Base-by-base conservation (phyloP, 352 stramenopile species). In the Phytophthora citrophthora region DNA sequence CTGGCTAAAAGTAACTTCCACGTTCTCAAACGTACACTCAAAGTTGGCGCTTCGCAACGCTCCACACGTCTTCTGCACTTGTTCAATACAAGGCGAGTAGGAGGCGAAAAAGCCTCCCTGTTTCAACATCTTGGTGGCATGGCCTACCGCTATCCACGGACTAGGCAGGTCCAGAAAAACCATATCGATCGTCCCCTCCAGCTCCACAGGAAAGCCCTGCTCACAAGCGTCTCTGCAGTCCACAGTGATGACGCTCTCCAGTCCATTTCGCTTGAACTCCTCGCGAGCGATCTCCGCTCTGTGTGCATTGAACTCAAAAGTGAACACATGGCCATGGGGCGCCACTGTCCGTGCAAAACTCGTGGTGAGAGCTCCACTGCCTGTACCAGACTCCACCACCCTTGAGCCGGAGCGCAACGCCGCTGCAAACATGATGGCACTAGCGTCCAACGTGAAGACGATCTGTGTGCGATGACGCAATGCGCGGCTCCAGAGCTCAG, bases 51-150 rank as follows among this genome's bases (percentile, higher is more conserved):
- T 76, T 7, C 81, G 70, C 26, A 97, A 65, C 11, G 76, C 81
- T 26, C 79, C 85, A 48, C 77, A 93, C 7, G 88, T 95, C 61
- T 94, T 93, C 74, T 99, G 95, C 26, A 99, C 97, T 74, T 99
- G 98, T 79, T 99, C 98, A 49, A 99, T 98, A 72, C 98, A 99
- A 4, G 98, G 98, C 54, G 91, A 99, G 81, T 99, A 99, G 24
- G 88, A 98, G 43, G 95, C 97, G 48, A 99, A 90, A 43, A 86
- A 82, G 13, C 90, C 95, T 61, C 92, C 93, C 36, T 91, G 80
- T 75, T 98, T 98, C 32, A 99, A 81, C 70, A 94, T 90, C 70
- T 95, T 83, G 40, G 89, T 83, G 1, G 96, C 96, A 74, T 99
- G 91, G 16, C 82, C 78, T 16, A 99, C 88, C 11, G 96, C 97